These are phyloP conservation scores for Yamadazyma spencermartinsiae DNA, from an alignment of 1,139 yeast species.

Conservation along the genomic window DNA sequence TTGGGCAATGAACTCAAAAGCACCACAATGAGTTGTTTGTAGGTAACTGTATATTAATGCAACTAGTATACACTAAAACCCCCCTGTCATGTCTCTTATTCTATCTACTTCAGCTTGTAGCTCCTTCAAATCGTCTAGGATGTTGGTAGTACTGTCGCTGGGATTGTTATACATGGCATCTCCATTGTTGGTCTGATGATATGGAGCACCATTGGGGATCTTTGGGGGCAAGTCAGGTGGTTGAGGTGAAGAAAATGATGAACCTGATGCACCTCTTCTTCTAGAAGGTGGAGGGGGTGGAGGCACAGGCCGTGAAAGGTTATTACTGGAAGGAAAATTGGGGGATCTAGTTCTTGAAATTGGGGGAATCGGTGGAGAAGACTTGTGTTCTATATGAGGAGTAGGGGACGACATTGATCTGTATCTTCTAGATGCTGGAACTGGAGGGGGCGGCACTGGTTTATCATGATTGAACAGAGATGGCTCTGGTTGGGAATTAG, in stretches of 20 bases:
- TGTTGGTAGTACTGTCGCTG: conserved; percentile 47
- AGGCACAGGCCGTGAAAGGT: conserved; percentile 7
- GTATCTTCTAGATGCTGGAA: conserved; percentile 35
- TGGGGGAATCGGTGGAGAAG: conserved; percentile 33
- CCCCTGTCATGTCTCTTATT: conserved; percentile 51
- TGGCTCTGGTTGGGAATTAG: conserved; percentile 30
- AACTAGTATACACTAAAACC: conserved; percentile 26
- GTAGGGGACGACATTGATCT: conserved; percentile 48
- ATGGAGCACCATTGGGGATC: neutral
- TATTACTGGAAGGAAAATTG: neutral
- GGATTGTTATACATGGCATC: conserved; percentile 11
- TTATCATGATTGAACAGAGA: conserved; percentile 23
- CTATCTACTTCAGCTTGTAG: conserved; percentile 66
- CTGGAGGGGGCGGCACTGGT: conserved; percentile 43
- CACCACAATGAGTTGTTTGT: too few species aligned
- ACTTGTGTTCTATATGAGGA: conserved; percentile 23
- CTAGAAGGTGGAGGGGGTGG: conserved; percentile 49
- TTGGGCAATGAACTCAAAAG: too few species aligned
- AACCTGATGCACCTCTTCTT: conserved; percentile 26
- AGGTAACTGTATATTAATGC: neutral
- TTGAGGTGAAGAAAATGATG: conserved; percentile 23
- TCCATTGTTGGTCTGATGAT: conserved; percentile 8
- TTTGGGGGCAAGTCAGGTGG: conserved; percentile 32
- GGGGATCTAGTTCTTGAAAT: conserved; percentile 27
- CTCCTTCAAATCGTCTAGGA: conserved; percentile 60